Evolutionary conservation across 2,329 filamentous ascomycete species (phyloP), one percentile per base, ranked within the genome.

Genomic region (Sporothrix brunneoviolacea): DNA sequence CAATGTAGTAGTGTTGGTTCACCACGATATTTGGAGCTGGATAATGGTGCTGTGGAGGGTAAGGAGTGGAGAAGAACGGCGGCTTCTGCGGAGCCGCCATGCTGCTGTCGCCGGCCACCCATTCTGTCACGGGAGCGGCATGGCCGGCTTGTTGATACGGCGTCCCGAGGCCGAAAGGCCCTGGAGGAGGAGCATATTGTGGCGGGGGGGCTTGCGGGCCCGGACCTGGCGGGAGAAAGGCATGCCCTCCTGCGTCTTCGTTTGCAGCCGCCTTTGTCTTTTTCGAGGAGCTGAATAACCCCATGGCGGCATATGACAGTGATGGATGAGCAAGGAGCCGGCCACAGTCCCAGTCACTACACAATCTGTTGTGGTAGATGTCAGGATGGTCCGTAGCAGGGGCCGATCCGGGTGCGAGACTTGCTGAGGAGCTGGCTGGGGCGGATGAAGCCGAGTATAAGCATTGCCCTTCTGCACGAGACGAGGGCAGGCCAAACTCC

Each of bases 1-100:
- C 24, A 43, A 75, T 58, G 55, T 78, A 75, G 58, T 77, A 76
- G 55, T 77, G 68, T 52, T 77, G 73, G 54, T 77, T 76, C 43
- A 77, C 72, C 24, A 77, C 66, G 48, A 77, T 70, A 16, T 22
- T 41, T 8, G 73, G 70, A 22, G 64, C 65, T 21, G 61, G 64
- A 27, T 63, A 61, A 38, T 64, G 62, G 19, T 58, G 59, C 41
- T 54, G 51, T 15, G 61, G 60, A 3, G 55, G 48, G 15, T 50
- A 55, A 13, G 54, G 16, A 13, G 16, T 2, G 8, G 13, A n/a
- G 42, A 3, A 47, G 41, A 16, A 32, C n/a, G n/a, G n/a, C n/a
- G 30, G 21, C 28, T 33, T 8, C 28, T 7, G 10, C 6, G 38
- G 19, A 12, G 36, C 5, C 10, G 36, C 36, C n/a, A 38, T 19